Base-by-base conservation (phyloP, 2,329 filamentous ascomycete species). In the Juglanconis sp. region DNA sequence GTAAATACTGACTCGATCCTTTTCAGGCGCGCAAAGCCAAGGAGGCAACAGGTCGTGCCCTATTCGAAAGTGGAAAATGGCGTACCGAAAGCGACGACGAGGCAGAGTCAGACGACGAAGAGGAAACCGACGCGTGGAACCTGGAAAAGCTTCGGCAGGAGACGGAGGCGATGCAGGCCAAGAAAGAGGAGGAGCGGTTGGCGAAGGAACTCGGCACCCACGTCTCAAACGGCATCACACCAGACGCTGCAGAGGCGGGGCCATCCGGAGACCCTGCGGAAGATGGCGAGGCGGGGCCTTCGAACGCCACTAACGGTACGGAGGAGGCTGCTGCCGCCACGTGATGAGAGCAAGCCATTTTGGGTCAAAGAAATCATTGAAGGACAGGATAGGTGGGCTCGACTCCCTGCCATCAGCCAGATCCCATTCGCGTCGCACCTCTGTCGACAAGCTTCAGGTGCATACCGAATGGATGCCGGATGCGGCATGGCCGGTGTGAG, bases 31-130 rank as follows among this genome's bases (percentile, higher is more conserved):
- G 89, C 71, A 87, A 89, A 76, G 91, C 92, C 71, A 98, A 96
- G 83, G 95, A 99, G 69, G 94, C 93, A 30, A 99, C 95, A 24
- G 95, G 95, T 70, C 87, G 93, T 77, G 91, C 92, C 7, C 82
- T 99, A 77, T 99, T 99, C 74, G 95, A 99, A 77, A 95, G 92
- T 74, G 95, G 95, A 69, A 93, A 96, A 74, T 99, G 94, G 94
- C 81, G 87, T 63, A 81, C 77, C 40, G 84, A 84, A 32, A 84
- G 84, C 50, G 84, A 85, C 53, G 87, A 88, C 38, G 87, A 87
- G 11, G 38, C 50, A 34, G 84, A 84, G 48, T 84, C 84, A 51
- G 87, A 88, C 40, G 87, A 87, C 10, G 87, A 86, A 13, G 83
- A 85, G 47, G 83, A 79, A 51, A 77, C 78, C 63, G 80, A 74